phyloP scores from a whole-genome alignment of 768 basidiomycete genomes.

The Pulveroboletus sp. region DNA sequence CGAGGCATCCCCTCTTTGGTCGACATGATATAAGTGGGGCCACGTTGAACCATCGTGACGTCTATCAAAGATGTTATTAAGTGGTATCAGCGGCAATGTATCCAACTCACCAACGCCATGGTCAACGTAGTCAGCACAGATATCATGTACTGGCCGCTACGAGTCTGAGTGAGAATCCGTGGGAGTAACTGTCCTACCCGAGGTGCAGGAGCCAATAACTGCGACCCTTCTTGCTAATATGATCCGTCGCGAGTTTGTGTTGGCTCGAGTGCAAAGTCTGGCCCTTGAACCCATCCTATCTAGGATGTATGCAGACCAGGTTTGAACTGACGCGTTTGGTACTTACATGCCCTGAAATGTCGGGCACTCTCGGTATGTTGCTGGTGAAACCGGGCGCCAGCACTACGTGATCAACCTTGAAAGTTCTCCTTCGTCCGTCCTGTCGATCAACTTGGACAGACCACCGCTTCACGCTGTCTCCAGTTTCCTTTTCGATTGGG shows the following conservation, averaged over 20 bases:
- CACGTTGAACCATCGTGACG: slow-evolving; percentile 48
- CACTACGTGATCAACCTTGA: slow-evolving; percentile 48
- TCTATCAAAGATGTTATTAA: slow-evolving; percentile 25
- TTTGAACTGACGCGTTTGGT: background rate
- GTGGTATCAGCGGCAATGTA: background rate
- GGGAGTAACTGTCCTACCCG: slow-evolving; percentile 34
- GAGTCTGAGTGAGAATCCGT: background rate
- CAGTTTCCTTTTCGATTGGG: slow-evolving; percentile 24
- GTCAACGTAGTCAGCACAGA: slow-evolving; percentile 43
- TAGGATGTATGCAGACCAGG: background rate
- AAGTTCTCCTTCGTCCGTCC: slow-evolving; percentile 35
- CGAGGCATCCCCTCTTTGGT: slow-evolving; percentile 38
- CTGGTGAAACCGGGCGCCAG: slow-evolving; percentile 48
- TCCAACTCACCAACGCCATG: slow-evolving; percentile 41
- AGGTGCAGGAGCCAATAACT: slow-evolving; percentile 65
- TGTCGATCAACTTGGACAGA: slow-evolving; percentile 36
- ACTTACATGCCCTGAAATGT: slow-evolving; percentile 42
- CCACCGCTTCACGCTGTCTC: slow-evolving; percentile 40
- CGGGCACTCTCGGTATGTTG: slow-evolving; percentile 41
- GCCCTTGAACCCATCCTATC: slow-evolving; percentile 58
- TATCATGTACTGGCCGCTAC: slow-evolving; percentile 41
- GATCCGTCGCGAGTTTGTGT: slow-evolving; percentile 53
- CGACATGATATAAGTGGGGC: slow-evolving; percentile 52
- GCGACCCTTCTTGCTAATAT: slow-evolving; percentile 67
- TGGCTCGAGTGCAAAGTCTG: slow-evolving; percentile 54